Percentiles rank a stretch among this genome's conserved stretches.
Evolutionary conservation across 257 asterid genomes (phyloP).

Genomic region (Eucommia ulmoides): DNA sequence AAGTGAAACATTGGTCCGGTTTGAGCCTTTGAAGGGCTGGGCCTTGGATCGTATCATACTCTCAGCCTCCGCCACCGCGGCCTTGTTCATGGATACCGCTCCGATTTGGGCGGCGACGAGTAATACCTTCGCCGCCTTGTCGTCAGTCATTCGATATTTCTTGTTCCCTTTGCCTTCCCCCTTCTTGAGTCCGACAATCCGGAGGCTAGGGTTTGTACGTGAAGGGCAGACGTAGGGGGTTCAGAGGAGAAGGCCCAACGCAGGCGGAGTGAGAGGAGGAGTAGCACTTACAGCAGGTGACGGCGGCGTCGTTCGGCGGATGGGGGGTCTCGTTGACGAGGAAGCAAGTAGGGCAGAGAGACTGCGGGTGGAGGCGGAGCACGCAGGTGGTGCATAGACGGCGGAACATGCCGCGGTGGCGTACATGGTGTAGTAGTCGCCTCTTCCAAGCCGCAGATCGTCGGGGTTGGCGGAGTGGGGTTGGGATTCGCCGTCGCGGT

Average conservation of each 20-base stretch:
- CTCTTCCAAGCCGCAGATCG: conserved; percentile 47
- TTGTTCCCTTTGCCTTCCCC: conserved; percentile 16
- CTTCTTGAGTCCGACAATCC: conserved; percentile 28
- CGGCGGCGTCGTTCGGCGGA: conserved; percentile 28
- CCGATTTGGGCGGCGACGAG: conserved; percentile 72
- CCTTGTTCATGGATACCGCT: conserved; percentile 40
- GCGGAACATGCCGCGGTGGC: conserved; percentile 54
- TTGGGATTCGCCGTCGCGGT: too few relatives aligned
- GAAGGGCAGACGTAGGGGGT: conserved; percentile 66
- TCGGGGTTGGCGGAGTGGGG: too few relatives aligned
- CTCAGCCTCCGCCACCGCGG: conserved; percentile 58
- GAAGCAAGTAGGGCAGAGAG: conserved; percentile 82
- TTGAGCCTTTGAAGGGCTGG: too few relatives aligned
- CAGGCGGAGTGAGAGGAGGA: conserved; percentile 59
- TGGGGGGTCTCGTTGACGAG: conserved; percentile 42
- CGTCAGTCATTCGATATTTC: conserved; percentile 46
- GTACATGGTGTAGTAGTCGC: conserved; percentile 58
- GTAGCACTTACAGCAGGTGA: conserved; percentile 54
- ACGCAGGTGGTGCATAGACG: conserved; percentile 88
- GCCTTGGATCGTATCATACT: too few relatives aligned
- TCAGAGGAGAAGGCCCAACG: conserved; percentile 27
- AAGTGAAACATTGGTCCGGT: too few relatives aligned
- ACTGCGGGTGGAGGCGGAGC: conserved; percentile 66
- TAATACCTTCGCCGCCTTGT: conserved; percentile 41
- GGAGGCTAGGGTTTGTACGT: conserved; percentile 50